Conservation (phyloP, 257 asterid genomes). For the Plantago major region DNA sequence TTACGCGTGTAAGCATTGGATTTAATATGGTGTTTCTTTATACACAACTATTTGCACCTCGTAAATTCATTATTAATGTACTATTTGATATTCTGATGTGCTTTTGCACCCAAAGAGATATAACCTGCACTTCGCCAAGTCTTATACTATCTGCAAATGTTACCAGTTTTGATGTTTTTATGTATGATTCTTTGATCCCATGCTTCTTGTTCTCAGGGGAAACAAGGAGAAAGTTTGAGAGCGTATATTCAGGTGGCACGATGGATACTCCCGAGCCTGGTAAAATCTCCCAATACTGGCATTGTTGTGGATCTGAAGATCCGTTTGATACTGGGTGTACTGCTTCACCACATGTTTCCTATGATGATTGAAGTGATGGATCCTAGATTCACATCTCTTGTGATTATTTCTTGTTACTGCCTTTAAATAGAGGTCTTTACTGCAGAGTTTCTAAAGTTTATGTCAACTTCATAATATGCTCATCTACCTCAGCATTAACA, state of each 20-base stretch:
- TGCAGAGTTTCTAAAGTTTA: too few relatives aligned
- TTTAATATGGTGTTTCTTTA: background rate
- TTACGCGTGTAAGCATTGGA: background rate
- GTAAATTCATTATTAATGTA: background rate
- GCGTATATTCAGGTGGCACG: slow-evolving; percentile 83
- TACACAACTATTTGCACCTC: background rate
- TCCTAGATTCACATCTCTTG: background rate
- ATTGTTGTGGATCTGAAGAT: slow-evolving; percentile 96
- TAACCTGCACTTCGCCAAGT: background rate
- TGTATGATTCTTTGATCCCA: too few relatives aligned
- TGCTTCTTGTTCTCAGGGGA: slow-evolving; percentile 52
- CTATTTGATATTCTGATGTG: background rate
- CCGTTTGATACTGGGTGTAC: slow-evolving; percentile 85
- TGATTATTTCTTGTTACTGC: too few relatives aligned
- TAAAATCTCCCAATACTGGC: slow-evolving; percentile 83
- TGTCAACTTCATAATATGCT: too few relatives aligned
- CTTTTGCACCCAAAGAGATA: background rate
- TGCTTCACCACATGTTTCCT: slow-evolving; percentile 82
- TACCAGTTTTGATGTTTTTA: background rate
- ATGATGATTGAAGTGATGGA: slow-evolving; percentile 55
- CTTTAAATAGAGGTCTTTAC: too few relatives aligned
- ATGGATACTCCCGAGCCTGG: slow-evolving; percentile 82
- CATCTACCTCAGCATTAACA: too few relatives aligned
- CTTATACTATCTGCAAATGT: background rate
- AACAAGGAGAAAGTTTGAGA: slow-evolving; percentile 93